Evolutionary conservation across 2,329 filamentous ascomycete genomes (phyloP).

Genomic region (Colletotrichum zoysiae): DNA sequence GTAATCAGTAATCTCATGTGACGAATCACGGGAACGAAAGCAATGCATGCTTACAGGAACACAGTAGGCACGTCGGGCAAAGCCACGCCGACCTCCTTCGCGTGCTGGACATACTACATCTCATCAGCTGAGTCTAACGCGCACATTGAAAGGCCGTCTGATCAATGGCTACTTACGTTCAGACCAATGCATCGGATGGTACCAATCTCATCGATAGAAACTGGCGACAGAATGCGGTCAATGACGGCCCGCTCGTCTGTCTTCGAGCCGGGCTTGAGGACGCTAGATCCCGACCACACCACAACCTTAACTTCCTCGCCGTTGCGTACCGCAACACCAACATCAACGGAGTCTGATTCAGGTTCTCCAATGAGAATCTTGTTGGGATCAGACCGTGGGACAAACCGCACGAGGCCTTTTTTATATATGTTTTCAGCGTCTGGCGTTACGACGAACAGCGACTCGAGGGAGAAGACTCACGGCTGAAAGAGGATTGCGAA

Average conservation of each 20-base stretch:
- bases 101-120: slow-evolving; percentile 52
- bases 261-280: slow-evolving; percentile 64
- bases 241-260: slow-evolving; percentile 62
- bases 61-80: slow-evolving; percentile 68
- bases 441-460: neutral
- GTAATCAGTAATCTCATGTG: neutral
- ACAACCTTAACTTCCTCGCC: slow-evolving; percentile 68
- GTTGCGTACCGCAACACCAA: slow-evolving; percentile 68
- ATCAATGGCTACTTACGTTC: slow-evolving; percentile 57
- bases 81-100: slow-evolving; percentile 63
- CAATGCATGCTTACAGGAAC: slow-evolving; percentile 57
- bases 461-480: slow-evolving; percentile 7
- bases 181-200: slow-evolving; percentile 65
- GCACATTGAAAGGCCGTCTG: neutral
- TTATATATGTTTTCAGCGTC: neutral
- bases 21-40: neutral
- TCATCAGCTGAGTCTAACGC: neutral
- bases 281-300: slow-evolving; percentile 70
- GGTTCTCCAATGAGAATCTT: slow-evolving; percentile 69
- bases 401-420: slow-evolving; percentile 70
- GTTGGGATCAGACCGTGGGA: slow-evolving; percentile 62
- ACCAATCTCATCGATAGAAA: slow-evolving; percentile 47
- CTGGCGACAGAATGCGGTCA: slow-evolving; percentile 61
- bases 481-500: slow-evolving; percentile 21
- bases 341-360: slow-evolving; percentile 63